These are phyloP conservation scores for Gillenia trifoliata DNA, from an alignment of 306 rosid species.

Conservation along the genomic window DNA sequence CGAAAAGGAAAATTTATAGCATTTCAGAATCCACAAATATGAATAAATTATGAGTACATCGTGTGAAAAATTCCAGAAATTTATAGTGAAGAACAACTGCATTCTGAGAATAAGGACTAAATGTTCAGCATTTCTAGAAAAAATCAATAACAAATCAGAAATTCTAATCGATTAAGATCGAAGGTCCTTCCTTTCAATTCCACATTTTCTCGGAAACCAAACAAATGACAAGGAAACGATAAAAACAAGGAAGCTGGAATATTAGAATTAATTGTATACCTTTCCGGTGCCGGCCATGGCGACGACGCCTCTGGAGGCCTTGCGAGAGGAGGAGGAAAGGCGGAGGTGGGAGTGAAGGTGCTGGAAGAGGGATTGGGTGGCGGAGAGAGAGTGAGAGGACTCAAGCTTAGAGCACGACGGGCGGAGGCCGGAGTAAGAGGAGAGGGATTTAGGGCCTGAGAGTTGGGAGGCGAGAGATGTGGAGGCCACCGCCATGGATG, in stretches of 20 bases:
- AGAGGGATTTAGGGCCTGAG: constrained; percentile 37
- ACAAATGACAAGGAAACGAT: not conserved
- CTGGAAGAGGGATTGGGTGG: constrained; percentile 39
- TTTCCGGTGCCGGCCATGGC: constrained; percentile 94
- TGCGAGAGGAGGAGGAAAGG: constrained; percentile 52
- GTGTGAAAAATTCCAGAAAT: not conserved
- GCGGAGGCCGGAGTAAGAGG: constrained; percentile 50
- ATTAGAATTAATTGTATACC: constrained; percentile 26
- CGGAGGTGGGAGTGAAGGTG: constrained; percentile 54
- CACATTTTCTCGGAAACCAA: not conserved
- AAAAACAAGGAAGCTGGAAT: not conserved
- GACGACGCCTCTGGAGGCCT: constrained; percentile 55
- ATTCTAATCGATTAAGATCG: not conserved
- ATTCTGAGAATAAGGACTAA: not conserved
- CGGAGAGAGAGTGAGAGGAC: constrained; percentile 28
- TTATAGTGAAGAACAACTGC: not conserved
- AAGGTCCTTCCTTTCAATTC: not conserved
- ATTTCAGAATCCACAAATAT: not conserved
- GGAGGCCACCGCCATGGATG: constrained; percentile 68
- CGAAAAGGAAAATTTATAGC: not conserved
- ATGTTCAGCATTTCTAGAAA: not conserved
- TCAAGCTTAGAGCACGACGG: constrained; percentile 51
- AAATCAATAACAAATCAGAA: not conserved
- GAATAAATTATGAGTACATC: not conserved
- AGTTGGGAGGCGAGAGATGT: constrained; percentile 77